Evolutionary conservation across 441 rosid species (phyloP).

Genomic region (Erodium chrysanthum): DNA sequence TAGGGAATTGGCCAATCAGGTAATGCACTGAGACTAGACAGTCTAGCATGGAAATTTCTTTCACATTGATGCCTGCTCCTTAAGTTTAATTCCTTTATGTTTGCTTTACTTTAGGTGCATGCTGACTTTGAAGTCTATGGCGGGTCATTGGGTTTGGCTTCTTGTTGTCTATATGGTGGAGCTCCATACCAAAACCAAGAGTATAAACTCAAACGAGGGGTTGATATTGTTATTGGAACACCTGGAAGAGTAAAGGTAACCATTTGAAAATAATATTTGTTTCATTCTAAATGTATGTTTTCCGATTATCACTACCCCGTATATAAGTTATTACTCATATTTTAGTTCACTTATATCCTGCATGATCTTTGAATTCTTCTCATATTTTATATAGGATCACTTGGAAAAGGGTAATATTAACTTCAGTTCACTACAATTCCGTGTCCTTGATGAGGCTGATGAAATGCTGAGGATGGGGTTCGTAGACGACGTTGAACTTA

Average conservation of each 20-base stretch:
- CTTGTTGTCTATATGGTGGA: conserved; percentile 89
- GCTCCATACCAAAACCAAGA: conserved; percentile 56
- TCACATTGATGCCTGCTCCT: not conserved
- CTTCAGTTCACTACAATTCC: conserved; percentile 57
- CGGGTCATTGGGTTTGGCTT: conserved; percentile 49
- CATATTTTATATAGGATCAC: conserved; percentile 48
- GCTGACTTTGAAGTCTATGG: conserved; percentile 82
- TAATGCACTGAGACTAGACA: conserved; percentile 9
- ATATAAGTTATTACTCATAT: not conserved
- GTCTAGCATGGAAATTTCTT: not conserved
- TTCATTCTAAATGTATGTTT: conserved; percentile 4
- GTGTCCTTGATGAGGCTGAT: conserved; percentile 96
- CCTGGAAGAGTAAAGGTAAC: conserved; percentile 85
- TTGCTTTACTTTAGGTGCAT: conserved; percentile 34
- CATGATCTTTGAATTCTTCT: not conserved
- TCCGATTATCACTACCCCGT: not conserved
- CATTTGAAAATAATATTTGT: not conserved
- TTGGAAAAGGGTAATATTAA: conserved; percentile 61
- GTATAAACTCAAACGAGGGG: conserved; percentile 57
- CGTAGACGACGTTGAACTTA: conserved; percentile 89
- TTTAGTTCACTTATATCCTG: not conserved
- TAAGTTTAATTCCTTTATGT: not conserved
- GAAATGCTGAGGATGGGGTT: conserved; percentile 96
- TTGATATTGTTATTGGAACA: conserved; percentile 82
- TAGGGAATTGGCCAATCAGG: conserved; percentile 90